Base-by-base conservation (phyloP, 2,329 filamentous ascomycete genomes). In the Scedosporium dehoogii region DNA sequence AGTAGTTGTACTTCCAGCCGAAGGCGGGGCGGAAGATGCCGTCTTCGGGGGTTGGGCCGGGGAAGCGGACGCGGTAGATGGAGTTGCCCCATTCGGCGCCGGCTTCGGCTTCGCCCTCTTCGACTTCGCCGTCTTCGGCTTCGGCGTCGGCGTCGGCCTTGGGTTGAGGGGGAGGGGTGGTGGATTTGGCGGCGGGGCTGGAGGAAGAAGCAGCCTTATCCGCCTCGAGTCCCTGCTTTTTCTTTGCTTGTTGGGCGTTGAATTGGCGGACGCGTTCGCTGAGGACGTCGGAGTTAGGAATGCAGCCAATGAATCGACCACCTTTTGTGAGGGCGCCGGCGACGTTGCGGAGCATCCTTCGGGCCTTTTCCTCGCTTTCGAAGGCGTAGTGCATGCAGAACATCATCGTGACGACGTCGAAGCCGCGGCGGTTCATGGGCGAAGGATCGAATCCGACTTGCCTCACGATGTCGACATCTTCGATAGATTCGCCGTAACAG, bases 311-410 rank as follows among this genome's bases (percentile, higher is more conserved):
- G 74, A 99, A 96, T 44, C 92, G 86, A 1, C 94, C 94, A 25
- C 94, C 94, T 72, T 97, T 97, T 74, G 93, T 96, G 69, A 99
- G 75, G 2, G 90, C 85, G 1, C 92, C 90, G 0, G 94, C 88
- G 3, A 99, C 93, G 70, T 99, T 99, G 69, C 87, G 85, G 62
- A 99, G 81, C 94, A 99, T 97, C 65, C 85, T 90, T 55, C 91
- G 85, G 2, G 93, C 91, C 74, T 96, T 96, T 58, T 85, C 84
- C 73, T 99, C 93, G 60, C 81, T 91, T 78, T 97, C 94, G 68
- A 97, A 99, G 5, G 94, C 92, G 73, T 99, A 99, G 76, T 99
- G 94, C 86, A 99, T 94, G 70, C 92, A 96, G 74, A 99, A 99
- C 94, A 99, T 99, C 85, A 96, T 96, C 71, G 89, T 92, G 66